These are phyloP conservation scores for Penicillium thymicola DNA, from an alignment of 2,329 filamentous ascomycete species.

Conservation along the genomic window DNA sequence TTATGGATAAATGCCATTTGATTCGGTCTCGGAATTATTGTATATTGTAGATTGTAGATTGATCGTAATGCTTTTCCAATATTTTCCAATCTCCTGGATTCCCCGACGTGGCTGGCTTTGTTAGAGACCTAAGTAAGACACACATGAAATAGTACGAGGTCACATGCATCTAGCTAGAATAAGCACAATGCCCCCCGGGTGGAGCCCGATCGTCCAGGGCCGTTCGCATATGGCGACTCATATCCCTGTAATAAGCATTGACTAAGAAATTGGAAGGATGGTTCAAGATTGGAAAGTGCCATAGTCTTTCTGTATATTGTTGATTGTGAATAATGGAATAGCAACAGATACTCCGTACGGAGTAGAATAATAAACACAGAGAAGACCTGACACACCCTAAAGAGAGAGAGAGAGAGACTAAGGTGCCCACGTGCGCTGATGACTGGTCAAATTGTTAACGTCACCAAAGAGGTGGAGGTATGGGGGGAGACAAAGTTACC, in stretches of 20 bases:
- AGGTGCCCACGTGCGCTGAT: constrained; percentile 5
- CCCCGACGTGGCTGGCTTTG: not conserved
- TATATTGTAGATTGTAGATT: not conserved
- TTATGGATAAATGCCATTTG: constrained; percentile 8
- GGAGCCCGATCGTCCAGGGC: not conserved
- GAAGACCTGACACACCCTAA: too few relatives aligned
- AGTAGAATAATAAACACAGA: too few relatives aligned
- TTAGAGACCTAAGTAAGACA: not conserved
- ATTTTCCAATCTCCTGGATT: not conserved
- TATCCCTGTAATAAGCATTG: not conserved
- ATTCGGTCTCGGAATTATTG: not conserved
- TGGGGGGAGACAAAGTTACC: not conserved
- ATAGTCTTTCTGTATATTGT: too few relatives aligned
- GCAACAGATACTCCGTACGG: not conserved
- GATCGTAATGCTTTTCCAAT: not conserved
- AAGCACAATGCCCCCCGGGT: not conserved
- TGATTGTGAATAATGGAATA: not conserved
- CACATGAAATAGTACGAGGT: not conserved
- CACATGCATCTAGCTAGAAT: not conserved
- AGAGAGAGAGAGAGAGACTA: not conserved
- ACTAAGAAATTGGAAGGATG: not conserved
- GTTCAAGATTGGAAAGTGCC: too few relatives aligned
- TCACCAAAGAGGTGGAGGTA: not conserved
- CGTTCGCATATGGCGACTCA: not conserved
- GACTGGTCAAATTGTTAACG: constrained; percentile 4